Base-by-base conservation (phyloP, 345 rosid species). In the Cardamine resedifolia region DNA sequence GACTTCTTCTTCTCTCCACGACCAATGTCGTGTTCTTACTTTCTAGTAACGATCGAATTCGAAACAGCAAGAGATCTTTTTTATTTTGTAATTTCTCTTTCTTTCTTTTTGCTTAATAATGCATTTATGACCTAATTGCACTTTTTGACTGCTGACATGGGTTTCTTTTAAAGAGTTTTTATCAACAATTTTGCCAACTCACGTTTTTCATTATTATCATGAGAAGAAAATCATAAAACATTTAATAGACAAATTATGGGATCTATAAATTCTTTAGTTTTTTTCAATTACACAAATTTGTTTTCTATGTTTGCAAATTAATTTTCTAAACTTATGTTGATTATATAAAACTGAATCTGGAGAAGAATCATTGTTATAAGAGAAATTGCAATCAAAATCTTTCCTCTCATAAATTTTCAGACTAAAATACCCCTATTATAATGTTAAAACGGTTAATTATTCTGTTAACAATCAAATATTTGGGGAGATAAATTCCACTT, bases 31-130 rank as follows among this genome's bases (percentile, higher is more conserved):
- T 43, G 77, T 67, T 58, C 61, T 63, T 53, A 4, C 47, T 6
- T 63, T 69, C 60, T 43, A 63, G 75, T 45, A 70, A 76, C 66
- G 79, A 63, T 63, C 79, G 70, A 45, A 61, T 59, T 67, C 11
- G 51, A 60, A 19, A 47, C 56, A 52, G 26, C 24, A 30, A 9
- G 28, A 63, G 31, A 64, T 30, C 38, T 49, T 28, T 31, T 20
- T 41, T 30, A 2, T 18, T 56, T 55, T 30, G 18, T 18, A 49
- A 21, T n/a, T 7, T 55, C 3, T 33, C 6, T 10, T 7, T n/a
- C 3, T 55, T 1, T 33, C 6, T 10, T 7, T 6, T 19, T 34
- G 9, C 10, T 57, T 58, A 9, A 20, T 36, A 20, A 21, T 58
- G 24, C 11, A 36, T 58, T 34, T 58, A 36, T 58, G 30, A 58